These are phyloP conservation scores for Scleromitrula shiraiana DNA, from an alignment of 2,329 filamentous ascomycete genomes.

Conservation along the genomic window DNA sequence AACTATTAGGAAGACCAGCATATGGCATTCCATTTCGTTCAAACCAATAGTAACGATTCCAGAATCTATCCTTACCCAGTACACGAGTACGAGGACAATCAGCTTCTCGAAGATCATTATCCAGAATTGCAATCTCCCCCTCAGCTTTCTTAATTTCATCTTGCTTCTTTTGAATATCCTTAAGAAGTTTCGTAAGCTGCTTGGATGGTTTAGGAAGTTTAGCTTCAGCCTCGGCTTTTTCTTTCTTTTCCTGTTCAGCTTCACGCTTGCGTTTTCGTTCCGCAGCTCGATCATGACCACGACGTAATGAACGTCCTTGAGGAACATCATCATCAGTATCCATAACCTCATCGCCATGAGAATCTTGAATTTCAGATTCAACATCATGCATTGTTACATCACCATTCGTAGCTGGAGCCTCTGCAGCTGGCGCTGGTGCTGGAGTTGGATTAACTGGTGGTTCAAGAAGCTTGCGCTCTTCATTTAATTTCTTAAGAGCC, in stretches of 20 bases:
- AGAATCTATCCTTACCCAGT: conserved; percentile 90
- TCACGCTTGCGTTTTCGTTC: conserved; percentile 73
- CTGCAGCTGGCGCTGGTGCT: conserved; percentile 33
- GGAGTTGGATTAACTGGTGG: conserved; percentile 57
- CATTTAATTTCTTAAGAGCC: conserved; percentile 62
- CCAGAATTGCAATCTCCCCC: conserved; percentile 73
- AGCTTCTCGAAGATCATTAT: conserved; percentile 88
- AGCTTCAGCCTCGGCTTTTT: conserved; percentile 48
- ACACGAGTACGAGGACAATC: conserved; percentile 86
- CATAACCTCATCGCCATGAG: conserved; percentile 49
- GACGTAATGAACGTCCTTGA: conserved; percentile 48
- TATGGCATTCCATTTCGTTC: conserved; percentile 98
- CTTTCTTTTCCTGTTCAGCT: conserved; percentile 58
- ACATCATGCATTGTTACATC: conserved; percentile 55
- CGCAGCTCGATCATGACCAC: conserved; percentile 59
- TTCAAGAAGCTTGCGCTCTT: conserved; percentile 63
- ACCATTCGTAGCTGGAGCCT: conserved; percentile 32
- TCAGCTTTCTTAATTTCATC: conserved; percentile 73
- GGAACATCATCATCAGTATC: conserved; percentile 64
- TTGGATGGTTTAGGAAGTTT: conserved; percentile 71
- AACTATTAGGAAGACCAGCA: conserved; percentile 77
- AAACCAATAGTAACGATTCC: conserved; percentile 99
- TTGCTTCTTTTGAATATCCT: conserved; percentile 84
- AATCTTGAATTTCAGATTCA: conserved; percentile 54
- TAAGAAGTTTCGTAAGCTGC: conserved; percentile 78